Conservation (phyloP, 306 rosid genomes). For the Herpetospermum pedunculosum region DNA sequence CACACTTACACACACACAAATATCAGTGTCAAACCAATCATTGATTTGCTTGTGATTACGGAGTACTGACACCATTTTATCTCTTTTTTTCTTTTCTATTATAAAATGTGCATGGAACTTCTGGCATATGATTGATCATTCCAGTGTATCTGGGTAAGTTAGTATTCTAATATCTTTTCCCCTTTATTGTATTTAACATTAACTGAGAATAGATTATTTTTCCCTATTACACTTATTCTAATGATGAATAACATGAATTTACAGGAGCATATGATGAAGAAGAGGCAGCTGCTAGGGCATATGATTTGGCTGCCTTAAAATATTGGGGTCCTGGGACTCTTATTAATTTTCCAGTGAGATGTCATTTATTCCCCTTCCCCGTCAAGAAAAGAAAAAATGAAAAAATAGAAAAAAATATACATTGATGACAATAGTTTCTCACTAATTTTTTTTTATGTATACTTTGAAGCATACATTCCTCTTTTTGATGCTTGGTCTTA, state of each 20-base stretch:
- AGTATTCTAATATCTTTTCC: not conserved
- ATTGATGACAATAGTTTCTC: not conserved
- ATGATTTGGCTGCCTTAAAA: conserved; percentile 96
- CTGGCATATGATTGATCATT: conserved; percentile 23
- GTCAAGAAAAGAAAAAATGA: not conserved
- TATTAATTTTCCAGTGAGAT: conserved; percentile 88
- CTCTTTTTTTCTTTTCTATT: conserved; percentile 1
- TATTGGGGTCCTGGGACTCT: conserved; percentile 99
- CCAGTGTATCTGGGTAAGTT: conserved; percentile 96
- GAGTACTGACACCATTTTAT: conserved; percentile 22
- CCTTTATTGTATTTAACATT: not conserved
- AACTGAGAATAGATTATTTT: not conserved
- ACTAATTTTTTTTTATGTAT: not conserved
- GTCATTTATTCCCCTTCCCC: not conserved
- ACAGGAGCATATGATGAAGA: conserved; percentile 97
- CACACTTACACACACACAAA: not conserved
- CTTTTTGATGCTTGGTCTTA: not conserved
- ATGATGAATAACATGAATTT: conserved; percentile 11
- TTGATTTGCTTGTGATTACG: not conserved
- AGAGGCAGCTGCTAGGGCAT: conserved; percentile 99
- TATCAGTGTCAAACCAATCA: not conserved
- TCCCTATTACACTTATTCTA: not conserved
- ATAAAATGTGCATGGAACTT: conserved; percentile 30
- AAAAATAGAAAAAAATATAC: not conserved
- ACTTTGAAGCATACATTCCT: not conserved